Percentiles rank a stretch among this genome's conserved stretches.
phyloP scores from a whole-genome alignment of 805 yeast genomes.

The Cyberlindnera suaveolens region DNA sequence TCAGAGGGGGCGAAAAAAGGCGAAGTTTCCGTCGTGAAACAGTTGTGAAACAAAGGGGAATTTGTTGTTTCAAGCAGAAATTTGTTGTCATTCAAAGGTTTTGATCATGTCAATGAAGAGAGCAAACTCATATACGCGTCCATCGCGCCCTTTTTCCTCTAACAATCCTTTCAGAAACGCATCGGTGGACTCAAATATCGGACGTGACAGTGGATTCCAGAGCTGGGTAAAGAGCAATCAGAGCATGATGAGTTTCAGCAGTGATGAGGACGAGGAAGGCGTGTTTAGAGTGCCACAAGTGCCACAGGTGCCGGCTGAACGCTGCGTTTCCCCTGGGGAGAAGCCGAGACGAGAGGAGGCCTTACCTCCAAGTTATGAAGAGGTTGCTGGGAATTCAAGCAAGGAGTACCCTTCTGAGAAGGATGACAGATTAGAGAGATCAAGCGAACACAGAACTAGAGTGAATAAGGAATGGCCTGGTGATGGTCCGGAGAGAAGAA shows the following conservation, averaged over 20 bases:
- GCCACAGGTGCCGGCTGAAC: constrained; percentile 19
- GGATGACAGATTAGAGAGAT: constrained; percentile 8
- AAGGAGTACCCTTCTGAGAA: constrained; percentile 53
- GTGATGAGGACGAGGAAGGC: constrained; percentile 32
- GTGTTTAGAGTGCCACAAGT: constrained; percentile 22
- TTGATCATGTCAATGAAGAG: too few species aligned
- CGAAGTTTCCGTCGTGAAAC: too few species aligned
- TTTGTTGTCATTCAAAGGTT: too few species aligned
- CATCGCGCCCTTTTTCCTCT: constrained; percentile 42
- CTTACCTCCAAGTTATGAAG: constrained; percentile 55
- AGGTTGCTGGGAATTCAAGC: constrained; percentile 46
- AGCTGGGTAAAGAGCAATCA: constrained; percentile 48
- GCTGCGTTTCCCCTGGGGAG: constrained; percentile 15
- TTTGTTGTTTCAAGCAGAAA: too few species aligned
- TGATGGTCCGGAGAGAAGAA: constrained; percentile 8
- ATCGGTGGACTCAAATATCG: constrained; percentile 25
- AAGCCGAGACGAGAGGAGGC: constrained; percentile 25
- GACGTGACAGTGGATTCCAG: constrained; percentile 35
- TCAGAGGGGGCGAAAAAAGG: too few species aligned
- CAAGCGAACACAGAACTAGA: constrained; percentile 10
- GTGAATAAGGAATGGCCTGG: constrained; percentile 18
- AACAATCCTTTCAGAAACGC: constrained; percentile 70
- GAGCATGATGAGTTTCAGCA: constrained; percentile 36
- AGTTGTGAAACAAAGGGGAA: too few species aligned
- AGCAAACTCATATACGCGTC: too few species aligned